Base-by-base conservation (phyloP, 768 basidiomycete species). In the Suillus placidus region DNA sequence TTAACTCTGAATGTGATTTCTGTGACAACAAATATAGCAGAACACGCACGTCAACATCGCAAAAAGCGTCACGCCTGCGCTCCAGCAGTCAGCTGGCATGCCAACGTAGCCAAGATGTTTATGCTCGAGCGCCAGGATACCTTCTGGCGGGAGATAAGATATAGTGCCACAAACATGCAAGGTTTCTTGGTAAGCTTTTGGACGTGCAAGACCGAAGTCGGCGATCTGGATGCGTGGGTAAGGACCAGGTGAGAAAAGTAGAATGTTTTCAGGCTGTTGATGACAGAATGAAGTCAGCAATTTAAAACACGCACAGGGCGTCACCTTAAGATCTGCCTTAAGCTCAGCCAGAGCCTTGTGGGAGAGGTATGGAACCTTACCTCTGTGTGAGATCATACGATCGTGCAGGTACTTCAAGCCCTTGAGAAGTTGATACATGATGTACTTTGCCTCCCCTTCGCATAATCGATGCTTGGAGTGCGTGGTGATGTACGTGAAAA, bases 11-110 rank as follows among this genome's bases (percentile, higher is more conserved):
- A 38, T 35, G 23, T 47, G 34, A 42, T 49, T 32, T 26, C 16
- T 4, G 49, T 35, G 43, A 60, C 47, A 58, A 26, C 23, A 51
- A 16, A 30, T 52, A 49, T 37, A 35, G 54, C 60, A 62, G 51
- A 61, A 49, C 47, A 83, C 91, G 66, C 78, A 94, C 93, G 86
- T 84, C 58, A 95, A 80, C 92, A 94, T 94, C 64, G 93, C 87
- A 68, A 89, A 94, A 61, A 94, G 77, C 61, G 92, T 87, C 6
- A 94, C 85, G 6, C 93, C 93, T 14, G 90, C 85, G 69, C 93
- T 93, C 93, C 93, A 95, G 71, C 93, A 94, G 75, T 95, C 93
- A 3, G 92, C 85, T n/a, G 92, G 91, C 89, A 94, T 90, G 23
- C 92, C 92, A 38, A 83, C 76, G 69, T 93, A 93, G 60, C 90